Evolutionary conservation across 2,329 filamentous ascomycete species (phyloP), one percentile per base, ranked within the genome.

Genomic region (Pseudogymnoascus sp.): DNA sequence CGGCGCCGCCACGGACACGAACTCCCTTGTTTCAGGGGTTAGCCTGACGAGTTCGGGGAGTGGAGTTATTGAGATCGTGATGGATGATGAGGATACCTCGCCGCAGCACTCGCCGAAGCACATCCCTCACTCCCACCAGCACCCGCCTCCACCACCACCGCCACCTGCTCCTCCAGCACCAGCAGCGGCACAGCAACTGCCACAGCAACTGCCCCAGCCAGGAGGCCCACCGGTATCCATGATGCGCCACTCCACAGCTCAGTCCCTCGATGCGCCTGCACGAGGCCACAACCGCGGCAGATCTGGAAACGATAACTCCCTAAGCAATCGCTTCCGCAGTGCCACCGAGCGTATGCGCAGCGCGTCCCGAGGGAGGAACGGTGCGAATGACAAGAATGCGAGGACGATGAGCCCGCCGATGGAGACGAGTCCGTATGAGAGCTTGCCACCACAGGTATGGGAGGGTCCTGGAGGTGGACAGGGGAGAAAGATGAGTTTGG

Each of bases 41-140:
- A 75, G 7, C 71, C 33, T 40, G 2, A 42, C 33, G 21, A 80
- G 53, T 77, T 79, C 65, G 72, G 79, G 78, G 7, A 81, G 82
- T 0, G 84, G 82, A 4, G 81, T 84, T 70, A 87, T 88, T 67
- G 85, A 88, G 71, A 85, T 88, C 65, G 83, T 88, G 60, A 85
- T 86, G 81, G 84, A 88, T 67, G 83, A 85, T 1, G 82, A 85
- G 5, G 79, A 82, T 7, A 15, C 37, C 13, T 60, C 37, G 11
- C 31, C 56, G 5, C 17, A 60, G 31, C 33, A 40, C 13, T 64
- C 61, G 11, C 65, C 62, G 9, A 38, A 66, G 44, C 66, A 21
- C 40, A 67, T 2, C 67, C 75, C 11, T 66, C 71, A 11, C 75
- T 75, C 7, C 72, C 74, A 1, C 4, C 59, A 38, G 1, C 78